Conservation (phyloP, 257 asterid species). For the Forsythia viridissima region DNA sequence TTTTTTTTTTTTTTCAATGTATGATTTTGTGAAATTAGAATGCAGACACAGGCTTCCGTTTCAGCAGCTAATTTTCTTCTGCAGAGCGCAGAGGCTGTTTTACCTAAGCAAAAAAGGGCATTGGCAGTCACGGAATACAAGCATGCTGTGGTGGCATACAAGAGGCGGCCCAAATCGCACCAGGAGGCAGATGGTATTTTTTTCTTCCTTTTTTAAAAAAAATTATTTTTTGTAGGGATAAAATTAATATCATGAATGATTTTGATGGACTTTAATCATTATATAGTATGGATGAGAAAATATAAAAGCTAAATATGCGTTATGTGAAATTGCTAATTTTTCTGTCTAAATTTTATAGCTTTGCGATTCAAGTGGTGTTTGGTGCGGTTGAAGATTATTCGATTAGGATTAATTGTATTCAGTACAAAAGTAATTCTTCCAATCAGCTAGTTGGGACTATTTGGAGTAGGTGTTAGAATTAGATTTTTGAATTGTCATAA, state of each 20-base stretch:
- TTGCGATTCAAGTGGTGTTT: neutral
- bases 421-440: neutral
- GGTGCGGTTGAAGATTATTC: neutral
- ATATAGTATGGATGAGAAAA: neutral
- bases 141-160: slow-evolving; percentile 68
- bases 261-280: neutral
- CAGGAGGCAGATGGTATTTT: slow-evolving; percentile 49
- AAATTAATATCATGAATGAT: neutral
- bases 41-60: slow-evolving; percentile 56
- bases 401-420: neutral
- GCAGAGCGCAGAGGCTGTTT: slow-evolving; percentile 68
- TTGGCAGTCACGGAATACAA: slow-evolving; percentile 62
- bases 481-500: neutral
- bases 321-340: neutral
- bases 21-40: slow-evolving; percentile 39
- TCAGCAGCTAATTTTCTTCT: slow-evolving; percentile 65
- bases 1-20: neutral
- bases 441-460: neutral
- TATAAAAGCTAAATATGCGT: neutral
- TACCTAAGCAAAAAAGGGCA: slow-evolving; percentile 75
- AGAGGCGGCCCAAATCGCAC: slow-evolving; percentile 60
- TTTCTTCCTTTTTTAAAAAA: neutral
- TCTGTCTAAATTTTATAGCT: neutral
- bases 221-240: neutral
- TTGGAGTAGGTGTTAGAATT: neutral